Conservation (phyloP, 2,329 filamentous ascomycete species). For the Sclerotinia sclerotiorum region DNA sequence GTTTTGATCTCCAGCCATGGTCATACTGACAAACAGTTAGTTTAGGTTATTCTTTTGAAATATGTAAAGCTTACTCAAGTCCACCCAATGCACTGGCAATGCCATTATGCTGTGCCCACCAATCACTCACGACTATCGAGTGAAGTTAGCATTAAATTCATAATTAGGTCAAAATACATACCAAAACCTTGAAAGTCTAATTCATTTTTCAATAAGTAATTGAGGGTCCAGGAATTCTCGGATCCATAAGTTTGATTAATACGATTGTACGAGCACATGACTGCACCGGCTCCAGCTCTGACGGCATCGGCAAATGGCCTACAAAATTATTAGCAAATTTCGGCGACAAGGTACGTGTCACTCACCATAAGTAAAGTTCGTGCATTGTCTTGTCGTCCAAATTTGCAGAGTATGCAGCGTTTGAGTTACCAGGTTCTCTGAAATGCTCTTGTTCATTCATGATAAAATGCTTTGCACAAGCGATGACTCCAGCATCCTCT, state of each 20-base stretch:
- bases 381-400: constrained; percentile 62
- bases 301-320: constrained; percentile 56
- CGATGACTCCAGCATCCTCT: constrained; percentile 77
- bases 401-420: constrained; percentile 63
- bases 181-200: constrained; percentile 75
- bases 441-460: constrained; percentile 67
- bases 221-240: constrained; percentile 74
- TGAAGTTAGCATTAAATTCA: constrained; percentile 22
- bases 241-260: constrained; percentile 79
- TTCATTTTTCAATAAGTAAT: constrained; percentile 75
- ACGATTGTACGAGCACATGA: constrained; percentile 70
- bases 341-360: neutral
- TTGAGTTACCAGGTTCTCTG: constrained; percentile 29
- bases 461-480: constrained; percentile 73
- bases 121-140: constrained; percentile 66
- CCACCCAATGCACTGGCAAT: constrained; percentile 69
- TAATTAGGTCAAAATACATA: constrained; percentile 21
- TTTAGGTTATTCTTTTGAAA: too few relatives aligned
- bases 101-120: constrained; percentile 72
- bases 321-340: constrained; percentile 22
- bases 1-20: constrained; percentile 77
- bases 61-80: constrained; percentile 47
- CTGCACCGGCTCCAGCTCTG: constrained; percentile 70
- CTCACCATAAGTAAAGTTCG: constrained; percentile 57
- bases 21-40: constrained; percentile 55